Conservation (phyloP, 148 eudicot species). For the Amaranthus cruentus region DNA sequence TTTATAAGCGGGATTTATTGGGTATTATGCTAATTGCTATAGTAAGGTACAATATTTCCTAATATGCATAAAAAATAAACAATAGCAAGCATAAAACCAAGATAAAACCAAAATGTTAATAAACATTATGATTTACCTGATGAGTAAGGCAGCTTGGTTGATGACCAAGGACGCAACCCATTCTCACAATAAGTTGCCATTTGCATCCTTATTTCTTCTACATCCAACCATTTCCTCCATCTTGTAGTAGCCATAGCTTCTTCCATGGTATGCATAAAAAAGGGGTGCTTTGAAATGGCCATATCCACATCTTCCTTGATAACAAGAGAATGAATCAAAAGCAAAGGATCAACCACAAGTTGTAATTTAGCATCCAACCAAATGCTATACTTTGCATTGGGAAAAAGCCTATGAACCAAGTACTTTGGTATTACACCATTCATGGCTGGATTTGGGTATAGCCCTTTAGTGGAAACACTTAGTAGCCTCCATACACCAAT, state of each 20-base stretch:
- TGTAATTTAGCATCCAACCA: constrained; percentile 95
- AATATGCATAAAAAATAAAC: neutral
- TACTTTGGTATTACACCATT: constrained; percentile 85
- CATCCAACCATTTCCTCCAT: constrained; percentile 90
- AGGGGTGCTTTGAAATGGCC: constrained; percentile 83
- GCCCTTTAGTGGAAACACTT: constrained; percentile 32
- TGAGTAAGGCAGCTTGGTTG: constrained; percentile 64
- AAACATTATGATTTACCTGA: constrained; percentile 49
- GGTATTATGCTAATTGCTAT: too few species aligned
- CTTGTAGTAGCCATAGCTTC: constrained; percentile 91
- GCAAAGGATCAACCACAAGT: constrained; percentile 75
- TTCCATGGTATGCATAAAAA: constrained; percentile 74
- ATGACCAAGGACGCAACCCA: constrained; percentile 83
- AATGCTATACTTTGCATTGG: constrained; percentile 63
- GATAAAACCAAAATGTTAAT: neutral
- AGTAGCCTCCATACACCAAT: constrained; percentile 86
- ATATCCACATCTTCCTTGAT: constrained; percentile 61
- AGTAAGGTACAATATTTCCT: too few species aligned
- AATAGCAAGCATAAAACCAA: neutral
- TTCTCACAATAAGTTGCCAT: constrained; percentile 84
- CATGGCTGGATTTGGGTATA: constrained; percentile 76
- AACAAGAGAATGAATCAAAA: constrained; percentile 70
- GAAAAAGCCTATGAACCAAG: constrained; percentile 86
- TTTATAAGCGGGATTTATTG: too few species aligned
- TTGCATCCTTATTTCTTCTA: constrained; percentile 59